phyloP scores from a whole-genome alignment of 768 basidiomycete species.

The Trametes elegans region DNA sequence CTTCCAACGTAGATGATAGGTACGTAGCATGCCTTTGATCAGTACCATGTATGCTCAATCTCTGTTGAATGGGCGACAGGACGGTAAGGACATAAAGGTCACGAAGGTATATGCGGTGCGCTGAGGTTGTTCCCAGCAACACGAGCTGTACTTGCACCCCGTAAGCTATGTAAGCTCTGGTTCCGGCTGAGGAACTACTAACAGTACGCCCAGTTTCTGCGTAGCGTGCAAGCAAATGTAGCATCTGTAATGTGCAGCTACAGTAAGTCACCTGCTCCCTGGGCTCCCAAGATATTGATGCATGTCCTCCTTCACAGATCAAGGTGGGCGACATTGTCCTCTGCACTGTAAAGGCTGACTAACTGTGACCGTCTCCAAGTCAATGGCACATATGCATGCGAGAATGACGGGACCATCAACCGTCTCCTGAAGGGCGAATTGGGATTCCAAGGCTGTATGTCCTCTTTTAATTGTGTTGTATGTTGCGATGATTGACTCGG shows the following conservation, averaged over 20 bases:
- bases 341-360: slow-evolving; percentile 35
- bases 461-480: too few species aligned
- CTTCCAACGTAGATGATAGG: slow-evolving; percentile 70
- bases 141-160: slow-evolving; percentile 69
- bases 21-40: background rate
- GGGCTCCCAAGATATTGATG: slow-evolving; percentile 12
- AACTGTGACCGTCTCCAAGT: slow-evolving; percentile 29
- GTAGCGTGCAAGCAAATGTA: slow-evolving; percentile 71
- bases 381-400: slow-evolving; percentile 71
- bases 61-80: slow-evolving; percentile 12
- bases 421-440: slow-evolving; percentile 42
- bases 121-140: slow-evolving; percentile 37
- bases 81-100: background rate
- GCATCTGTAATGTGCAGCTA: slow-evolving; percentile 74
- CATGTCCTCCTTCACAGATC: slow-evolving; percentile 24
- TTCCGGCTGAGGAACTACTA: background rate
- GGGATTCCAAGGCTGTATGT: slow-evolving; percentile 40
- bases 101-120: background rate
- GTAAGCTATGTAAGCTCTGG: slow-evolving; percentile 1
- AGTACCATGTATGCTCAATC: background rate
- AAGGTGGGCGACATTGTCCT: slow-evolving; percentile 1
- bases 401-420: slow-evolving; percentile 68
- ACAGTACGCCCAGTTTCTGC: slow-evolving; percentile 41
- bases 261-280: slow-evolving; percentile 39
- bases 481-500: background rate